A percentile compares a stretch with the other conserved stretches of the same genome.
These are phyloP conservation scores for Bruguiera gymnorhiza DNA, from an alignment of 345 rosid genomes.

Conservation along the genomic window DNA sequence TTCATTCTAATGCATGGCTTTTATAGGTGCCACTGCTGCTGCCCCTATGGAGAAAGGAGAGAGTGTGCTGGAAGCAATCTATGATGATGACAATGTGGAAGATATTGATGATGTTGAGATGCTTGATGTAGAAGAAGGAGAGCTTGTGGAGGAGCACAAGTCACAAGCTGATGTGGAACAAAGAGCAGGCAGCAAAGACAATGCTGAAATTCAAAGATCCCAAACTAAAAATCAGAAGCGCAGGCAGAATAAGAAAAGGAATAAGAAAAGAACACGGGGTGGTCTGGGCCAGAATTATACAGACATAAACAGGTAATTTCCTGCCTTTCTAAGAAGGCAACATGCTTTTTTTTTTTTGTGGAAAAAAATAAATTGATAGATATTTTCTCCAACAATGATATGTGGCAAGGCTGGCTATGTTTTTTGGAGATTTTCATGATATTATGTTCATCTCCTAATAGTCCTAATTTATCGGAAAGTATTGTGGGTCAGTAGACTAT, in stretches of 20 bases:
- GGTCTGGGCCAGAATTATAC: slow-evolving; percentile 39
- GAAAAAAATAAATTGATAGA: not conserved
- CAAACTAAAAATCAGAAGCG: slow-evolving; percentile 38
- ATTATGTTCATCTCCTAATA: too few species aligned
- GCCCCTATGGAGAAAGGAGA: slow-evolving; percentile 59
- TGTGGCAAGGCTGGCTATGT: not conserved
- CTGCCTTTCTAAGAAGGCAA: not conserved
- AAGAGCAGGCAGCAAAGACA: slow-evolving; percentile 15
- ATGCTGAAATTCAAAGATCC: slow-evolving; percentile 26
- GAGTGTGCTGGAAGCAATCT: slow-evolving; percentile 47
- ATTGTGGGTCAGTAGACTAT: too few species aligned
- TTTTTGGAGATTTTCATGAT: too few species aligned
- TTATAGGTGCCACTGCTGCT: not conserved
- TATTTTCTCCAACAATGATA: not conserved
- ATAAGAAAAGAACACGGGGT: slow-evolving; percentile 37
- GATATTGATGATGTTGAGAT: slow-evolving; percentile 63
- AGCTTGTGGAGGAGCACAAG: slow-evolving; percentile 52
- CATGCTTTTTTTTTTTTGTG: not conserved
- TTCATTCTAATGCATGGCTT: not conserved
- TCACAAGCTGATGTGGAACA: slow-evolving; percentile 18
- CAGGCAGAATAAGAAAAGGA: slow-evolving; percentile 47
- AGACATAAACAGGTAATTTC: slow-evolving; percentile 55
- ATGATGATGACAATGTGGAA: slow-evolving; percentile 43
- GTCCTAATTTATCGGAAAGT: too few species aligned
- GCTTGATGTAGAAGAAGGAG: slow-evolving; percentile 90